Evolutionary conservation across 1,284 basidiomycete genomes (phyloP).

Genomic region (Ceratobasidium sp.): DNA sequence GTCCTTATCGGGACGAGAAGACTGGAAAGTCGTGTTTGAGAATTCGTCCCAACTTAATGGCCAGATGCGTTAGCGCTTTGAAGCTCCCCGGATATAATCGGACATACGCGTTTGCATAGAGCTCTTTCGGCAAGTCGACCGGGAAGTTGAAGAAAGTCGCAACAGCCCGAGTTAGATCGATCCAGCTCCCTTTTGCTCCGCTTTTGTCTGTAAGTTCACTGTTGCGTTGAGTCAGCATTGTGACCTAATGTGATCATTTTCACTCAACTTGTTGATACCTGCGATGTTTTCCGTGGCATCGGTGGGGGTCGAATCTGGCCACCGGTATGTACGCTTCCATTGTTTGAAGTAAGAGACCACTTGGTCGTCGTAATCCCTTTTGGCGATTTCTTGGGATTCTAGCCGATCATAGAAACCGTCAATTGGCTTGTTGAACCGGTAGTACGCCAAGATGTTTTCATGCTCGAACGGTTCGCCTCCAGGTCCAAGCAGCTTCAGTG

Average conservation of each 20-base stretch:
- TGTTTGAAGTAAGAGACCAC: constrained; percentile 21
- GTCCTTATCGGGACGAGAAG: constrained; percentile 4
- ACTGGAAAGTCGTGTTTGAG: constrained; percentile 44
- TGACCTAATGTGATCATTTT: too few species aligned
- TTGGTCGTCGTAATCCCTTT: constrained; percentile 19
- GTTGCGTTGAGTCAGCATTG: too few species aligned
- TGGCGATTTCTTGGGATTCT: too few species aligned
- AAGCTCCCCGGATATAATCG: too few species aligned
- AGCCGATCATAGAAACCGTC: constrained; percentile 10
- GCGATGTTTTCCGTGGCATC: constrained; percentile 28
- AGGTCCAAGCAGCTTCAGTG: neutral
- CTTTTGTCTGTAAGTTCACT: too few species aligned
- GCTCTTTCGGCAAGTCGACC: neutral
- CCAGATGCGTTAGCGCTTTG: too few species aligned
- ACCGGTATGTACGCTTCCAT: constrained; percentile 46
- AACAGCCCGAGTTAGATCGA: constrained; percentile 29
- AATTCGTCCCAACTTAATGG: constrained; percentile 45
- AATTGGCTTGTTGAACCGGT: constrained; percentile 24
- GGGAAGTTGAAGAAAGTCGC: constrained; percentile 30
- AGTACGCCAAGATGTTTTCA: constrained; percentile 29
- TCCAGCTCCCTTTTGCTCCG: constrained; percentile 17
- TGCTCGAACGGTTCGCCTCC: too few species aligned
- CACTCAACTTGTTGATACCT: constrained; percentile 21
- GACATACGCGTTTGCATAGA: constrained; percentile 25
- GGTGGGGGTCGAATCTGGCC: constrained; percentile 24